Evolutionary conservation across 768 basidiomycete species (phyloP), one percentile per base, ranked within the genome.

Genomic region (Hericium erinaceus): DNA sequence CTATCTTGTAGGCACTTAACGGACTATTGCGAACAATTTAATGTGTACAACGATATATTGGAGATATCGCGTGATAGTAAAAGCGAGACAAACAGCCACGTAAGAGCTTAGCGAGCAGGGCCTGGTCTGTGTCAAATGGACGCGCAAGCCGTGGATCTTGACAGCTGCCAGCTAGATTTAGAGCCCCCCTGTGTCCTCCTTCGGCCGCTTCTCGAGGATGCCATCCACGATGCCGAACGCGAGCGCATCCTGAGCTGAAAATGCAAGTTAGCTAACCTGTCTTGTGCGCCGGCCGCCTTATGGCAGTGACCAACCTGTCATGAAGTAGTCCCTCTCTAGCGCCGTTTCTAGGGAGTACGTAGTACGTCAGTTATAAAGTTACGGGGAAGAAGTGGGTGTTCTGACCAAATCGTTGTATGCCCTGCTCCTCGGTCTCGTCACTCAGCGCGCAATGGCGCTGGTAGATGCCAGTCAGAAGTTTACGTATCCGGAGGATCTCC

Each of bases 171-270:
- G 8, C 8, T 33, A 1, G 8, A 33, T 33, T 33, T 46, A 46
- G 44, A 20, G 15, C 44, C n/a, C n/a, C 1, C 18, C 55, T 11
- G 33, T 48, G 56, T 84, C 83, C 50, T 78, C 69, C 66, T 76
- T 75, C 52, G 87, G 87, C 58, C 88, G 76, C 66, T 80, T 87
- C 71, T 92, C 87, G 56, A 97, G 78, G 64, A 98, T 90, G 56
- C 87, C 88, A 73, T 98, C 94, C 53, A 97, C 89, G 56, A 98
- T 89, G 41, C 94, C 94, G 71, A 98, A 98, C 39, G 84, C 79
- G 61, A 92, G 75, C 12, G 93, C 92, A 78, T 95, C 90, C 68
- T 86, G 83, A 4, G 94, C 91, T 84, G 70, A 62, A 59, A 61
- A 61, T 49, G 60, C 52, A 52, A 55, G 57, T 63, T 33, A 63